Percentiles rank a stretch among this genome's conserved stretches.
phyloP scores from a whole-genome alignment of 768 basidiomycete genomes.

The Russula dissimulans region DNA sequence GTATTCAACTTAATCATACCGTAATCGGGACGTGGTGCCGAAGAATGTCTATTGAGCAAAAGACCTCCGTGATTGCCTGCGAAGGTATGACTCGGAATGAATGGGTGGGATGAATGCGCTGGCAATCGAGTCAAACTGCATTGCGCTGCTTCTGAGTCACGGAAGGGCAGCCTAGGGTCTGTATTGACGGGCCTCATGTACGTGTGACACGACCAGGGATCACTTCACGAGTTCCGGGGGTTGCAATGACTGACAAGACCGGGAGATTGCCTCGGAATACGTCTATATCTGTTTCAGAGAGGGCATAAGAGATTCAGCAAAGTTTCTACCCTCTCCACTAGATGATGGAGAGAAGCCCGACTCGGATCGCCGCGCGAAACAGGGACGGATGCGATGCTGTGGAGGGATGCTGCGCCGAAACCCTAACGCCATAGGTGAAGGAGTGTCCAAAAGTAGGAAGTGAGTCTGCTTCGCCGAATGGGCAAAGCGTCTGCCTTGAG shows the following conservation, averaged over 20 bases:
- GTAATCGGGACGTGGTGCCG: conserved; percentile 33
- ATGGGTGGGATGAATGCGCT: conserved; percentile 16
- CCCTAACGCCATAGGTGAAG: conserved; percentile 1
- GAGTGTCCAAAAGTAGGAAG: neutral
- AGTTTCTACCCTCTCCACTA: neutral
- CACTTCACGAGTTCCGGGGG: neutral
- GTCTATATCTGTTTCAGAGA: neutral
- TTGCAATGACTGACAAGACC: neutral
- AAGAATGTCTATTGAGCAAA: conserved; percentile 34
- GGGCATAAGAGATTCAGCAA: neutral
- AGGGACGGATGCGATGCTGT: neutral
- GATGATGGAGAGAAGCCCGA: neutral
- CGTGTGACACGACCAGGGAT: neutral
- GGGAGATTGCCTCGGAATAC: neutral
- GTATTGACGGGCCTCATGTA: neutral
- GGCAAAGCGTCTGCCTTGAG: neutral
- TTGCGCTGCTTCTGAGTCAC: neutral
- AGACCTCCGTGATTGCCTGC: conserved; percentile 30
- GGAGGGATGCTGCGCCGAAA: neutral
- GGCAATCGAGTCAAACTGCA: conserved; percentile 20
- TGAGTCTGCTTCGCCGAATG: neutral
- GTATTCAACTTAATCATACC: neutral
- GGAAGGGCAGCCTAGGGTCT: neutral
- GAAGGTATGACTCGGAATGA: conserved; percentile 20
- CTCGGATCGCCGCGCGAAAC: neutral